Base-by-base conservation (phyloP, 768 basidiomycete species). In the Suillus paluster region DNA sequence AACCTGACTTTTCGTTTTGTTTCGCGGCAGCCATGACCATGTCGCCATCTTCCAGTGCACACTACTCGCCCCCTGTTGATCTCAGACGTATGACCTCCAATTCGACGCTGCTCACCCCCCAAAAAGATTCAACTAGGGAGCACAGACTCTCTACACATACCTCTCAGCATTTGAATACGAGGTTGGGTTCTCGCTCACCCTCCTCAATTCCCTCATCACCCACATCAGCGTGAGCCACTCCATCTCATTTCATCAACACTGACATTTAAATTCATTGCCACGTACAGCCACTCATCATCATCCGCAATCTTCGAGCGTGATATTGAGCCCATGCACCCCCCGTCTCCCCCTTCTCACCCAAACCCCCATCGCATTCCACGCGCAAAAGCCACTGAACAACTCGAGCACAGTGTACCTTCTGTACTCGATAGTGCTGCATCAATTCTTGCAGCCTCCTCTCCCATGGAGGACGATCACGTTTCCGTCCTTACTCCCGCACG, bases 261-360 rank as follows among this genome's bases (percentile, higher is more conserved):
- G 15, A 66, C 65, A 39, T 34, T 48, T 53, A 17, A 58, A 2
- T 30, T 62, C 50, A 38, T 59, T 23, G 14, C 12, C 19, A 49
- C 34, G n/a, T 42, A 62, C 57, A 64, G 68, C 1, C 86, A 91
- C 68, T 94, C 92, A 0, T 92, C 91, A 0, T 92, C 91, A 0
- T 94, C 92, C 1, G 93, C 94, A 41, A 96, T 95, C 61, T 96
- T 96, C 63, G 94, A 96, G 75, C 86, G 94, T 39, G 94, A 96
- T 72, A 94, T 96, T 65, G 94, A 95, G 66, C 88, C 88, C 17
- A 58, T 76, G 1, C 68, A 70, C 6, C 71, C 73, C 0, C 69
- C 72, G 67, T 82, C 76, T 38, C 82, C 69, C 62, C 75, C 60
- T 49, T 56, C 74, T 76, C 68, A 78, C 73, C 71, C 67, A 30